These are phyloP conservation scores for Toxicodendron radicans DNA, from an alignment of 345 rosid genomes.

Conservation along the genomic window DNA sequence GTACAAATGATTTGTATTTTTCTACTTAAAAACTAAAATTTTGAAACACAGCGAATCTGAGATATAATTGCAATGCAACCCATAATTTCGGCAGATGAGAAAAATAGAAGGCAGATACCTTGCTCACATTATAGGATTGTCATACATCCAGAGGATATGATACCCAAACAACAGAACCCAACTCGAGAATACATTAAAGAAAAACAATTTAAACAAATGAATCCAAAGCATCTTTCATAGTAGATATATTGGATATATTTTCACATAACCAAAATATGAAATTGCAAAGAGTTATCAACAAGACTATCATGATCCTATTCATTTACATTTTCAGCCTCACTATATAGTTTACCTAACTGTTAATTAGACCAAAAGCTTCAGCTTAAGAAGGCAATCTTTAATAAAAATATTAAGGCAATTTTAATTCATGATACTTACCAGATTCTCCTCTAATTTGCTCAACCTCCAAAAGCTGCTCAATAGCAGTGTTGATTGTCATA, in stretches of 20 bases:
- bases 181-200: no score
- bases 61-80: background rate
- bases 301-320: background rate
- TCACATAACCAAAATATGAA: background rate
- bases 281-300: background rate
- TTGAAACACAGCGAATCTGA: background rate
- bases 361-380: background rate
- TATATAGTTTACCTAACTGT: background rate
- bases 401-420: background rate
- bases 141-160: conserved; percentile 2
- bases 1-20: background rate
- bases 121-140: background rate
- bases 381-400: background rate
- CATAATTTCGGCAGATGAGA: background rate
- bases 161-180: background rate
- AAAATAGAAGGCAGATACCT: background rate
- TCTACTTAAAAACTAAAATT: background rate
- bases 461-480: conserved; percentile 90
- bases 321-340: background rate
- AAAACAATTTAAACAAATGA: background rate
- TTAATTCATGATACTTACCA: conserved; percentile 38
- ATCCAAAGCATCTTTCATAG: background rate
- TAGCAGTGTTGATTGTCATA: conserved; percentile 83
- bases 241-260: background rate
- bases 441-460: conserved; percentile 54